Base-by-base conservation (phyloP, 1,139 yeast species). In the Pichia terricola region DNA sequence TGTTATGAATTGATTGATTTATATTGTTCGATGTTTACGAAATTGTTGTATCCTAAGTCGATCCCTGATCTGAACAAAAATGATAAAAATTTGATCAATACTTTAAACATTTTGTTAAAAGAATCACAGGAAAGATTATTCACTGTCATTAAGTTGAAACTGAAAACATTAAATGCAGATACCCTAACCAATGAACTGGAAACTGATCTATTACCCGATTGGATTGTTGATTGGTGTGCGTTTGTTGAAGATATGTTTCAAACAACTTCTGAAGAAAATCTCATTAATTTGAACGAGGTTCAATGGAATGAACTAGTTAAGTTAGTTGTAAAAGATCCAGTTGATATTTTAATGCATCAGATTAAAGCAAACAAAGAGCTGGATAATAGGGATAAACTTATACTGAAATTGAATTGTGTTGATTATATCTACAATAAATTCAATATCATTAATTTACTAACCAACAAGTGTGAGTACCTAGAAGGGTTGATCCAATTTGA, bases 191-290 rank as follows among this genome's bases (percentile, higher is more conserved):
- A 55, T 2, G 61, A 67, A 47, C 66, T 66, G 37, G 16, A 16
- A 11, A 80, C 77, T 43, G 64, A 81, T 40, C 72, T 80, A 48
- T 75, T 87, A 7, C 89, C 91, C 0, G 87, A 81, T 50, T 83
- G 91, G 94, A 61, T 82, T 16, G 67, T 75, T 40, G 79, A 76
- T 6, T 50, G 53, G 53, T 47, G 44, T 31, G 45, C 43, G 71
- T 32, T 62, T 75, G 25, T 64, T 79, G 45, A 76, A 75, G 6
- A 59, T 73, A 3, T 66, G 77, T 44, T 81, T 77, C 52, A 67
- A 65, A 43, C 34, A 9, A 34, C 36, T 22, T 35, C 22, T 28
- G 39, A 43, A 26, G 34, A 33, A 5, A 40, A 48, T 40, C 40
- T 74, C 32, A 62, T 72, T 53, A 65, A 65, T 28, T 57, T 76